Evolutionary conservation across 495 filamentous ascomycete species (phyloP).

Genomic region (Astrothelium macrocarpum): DNA sequence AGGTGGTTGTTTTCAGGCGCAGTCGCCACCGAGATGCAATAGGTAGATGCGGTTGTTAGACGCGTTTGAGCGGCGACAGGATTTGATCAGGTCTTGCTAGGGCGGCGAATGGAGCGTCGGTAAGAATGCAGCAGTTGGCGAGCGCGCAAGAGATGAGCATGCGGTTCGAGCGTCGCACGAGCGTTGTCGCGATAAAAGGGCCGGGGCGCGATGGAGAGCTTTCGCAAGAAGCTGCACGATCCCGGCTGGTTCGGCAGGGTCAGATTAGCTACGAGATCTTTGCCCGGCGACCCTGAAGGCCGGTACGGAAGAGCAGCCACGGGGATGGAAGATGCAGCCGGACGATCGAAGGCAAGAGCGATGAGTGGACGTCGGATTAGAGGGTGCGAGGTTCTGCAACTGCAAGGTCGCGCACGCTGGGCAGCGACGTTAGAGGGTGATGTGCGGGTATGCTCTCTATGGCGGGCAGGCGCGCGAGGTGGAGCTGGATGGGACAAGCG

Average conservation of each 20-base stretch:
- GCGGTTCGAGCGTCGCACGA: slow-evolving; percentile 1
- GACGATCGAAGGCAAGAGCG: neutral
- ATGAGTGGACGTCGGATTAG: neutral
- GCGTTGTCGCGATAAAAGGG: slow-evolving; percentile 1
- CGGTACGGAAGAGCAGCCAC: neutral
- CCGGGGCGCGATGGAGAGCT: neutral
- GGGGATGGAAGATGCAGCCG: neutral
- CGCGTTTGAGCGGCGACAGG: neutral
- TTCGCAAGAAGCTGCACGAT: slow-evolving; percentile 8
- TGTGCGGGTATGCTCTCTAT: neutral
- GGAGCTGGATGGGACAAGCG: neutral
- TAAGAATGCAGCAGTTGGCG: neutral
- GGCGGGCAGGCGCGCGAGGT: neutral
- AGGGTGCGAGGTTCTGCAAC: neutral
- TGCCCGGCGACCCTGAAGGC: neutral
- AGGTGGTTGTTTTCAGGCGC: neutral
- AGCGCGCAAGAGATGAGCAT: neutral
- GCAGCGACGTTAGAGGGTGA: neutral
- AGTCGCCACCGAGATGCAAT: slow-evolving; percentile 2
- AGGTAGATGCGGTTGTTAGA: neutral
- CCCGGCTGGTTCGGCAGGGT: slow-evolving; percentile 8
- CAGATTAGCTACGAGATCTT: slow-evolving; percentile 8
- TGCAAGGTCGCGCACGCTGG: slow-evolving; percentile 6
- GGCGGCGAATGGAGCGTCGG: neutral
- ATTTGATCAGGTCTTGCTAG: neutral